Evolutionary conservation across 306 rosid genomes (phyloP).

Genomic region (Rosa lucieae): DNA sequence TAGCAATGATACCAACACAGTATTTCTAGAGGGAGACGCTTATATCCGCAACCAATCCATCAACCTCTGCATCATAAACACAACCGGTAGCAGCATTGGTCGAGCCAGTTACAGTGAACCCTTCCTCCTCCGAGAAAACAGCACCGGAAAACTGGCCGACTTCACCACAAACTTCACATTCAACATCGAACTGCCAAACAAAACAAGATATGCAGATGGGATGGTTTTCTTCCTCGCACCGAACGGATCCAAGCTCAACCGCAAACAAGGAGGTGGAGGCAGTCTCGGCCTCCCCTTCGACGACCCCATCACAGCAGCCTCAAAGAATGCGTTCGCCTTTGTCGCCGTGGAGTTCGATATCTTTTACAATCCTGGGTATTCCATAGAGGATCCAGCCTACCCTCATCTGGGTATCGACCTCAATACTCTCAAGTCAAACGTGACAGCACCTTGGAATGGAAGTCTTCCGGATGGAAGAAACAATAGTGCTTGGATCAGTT

Average conservation of each 20-base stretch:
- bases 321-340: neutral
- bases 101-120: neutral
- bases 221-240: neutral
- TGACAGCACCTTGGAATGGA: neutral
- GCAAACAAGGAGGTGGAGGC: neutral
- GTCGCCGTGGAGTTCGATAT: neutral
- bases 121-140: neutral
- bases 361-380: neutral
- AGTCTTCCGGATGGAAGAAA: neutral
- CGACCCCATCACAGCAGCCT: neutral
- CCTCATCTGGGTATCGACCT: neutral
- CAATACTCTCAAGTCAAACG: neutral
- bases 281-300: neutral
- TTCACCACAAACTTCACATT: conserved; percentile 3
- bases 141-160: neutral
- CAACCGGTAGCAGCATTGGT: neutral
- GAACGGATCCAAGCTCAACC: neutral
- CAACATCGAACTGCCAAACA: neutral
- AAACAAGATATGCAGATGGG: neutral
- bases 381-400: neutral
- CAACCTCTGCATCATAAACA: neutral
- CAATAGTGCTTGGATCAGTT: conserved; percentile 27
- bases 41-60: neutral
- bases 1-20: neutral
- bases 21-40: neutral